Conservation (phyloP, 2,329 filamentous ascomycete species). For the Fusarium kyushuense region DNA sequence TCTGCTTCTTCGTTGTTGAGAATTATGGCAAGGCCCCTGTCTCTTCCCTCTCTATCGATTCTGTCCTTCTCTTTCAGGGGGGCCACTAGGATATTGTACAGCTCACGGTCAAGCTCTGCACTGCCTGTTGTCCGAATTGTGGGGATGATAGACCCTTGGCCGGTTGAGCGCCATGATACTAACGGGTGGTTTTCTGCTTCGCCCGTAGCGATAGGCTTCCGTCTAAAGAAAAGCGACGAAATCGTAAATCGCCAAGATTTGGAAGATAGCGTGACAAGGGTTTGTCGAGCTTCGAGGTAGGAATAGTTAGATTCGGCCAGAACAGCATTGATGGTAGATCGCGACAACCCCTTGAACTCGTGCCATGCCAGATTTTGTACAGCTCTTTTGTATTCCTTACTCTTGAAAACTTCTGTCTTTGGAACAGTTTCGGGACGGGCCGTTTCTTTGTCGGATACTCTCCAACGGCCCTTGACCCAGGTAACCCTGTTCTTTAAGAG, state of each 20-base stretch:
- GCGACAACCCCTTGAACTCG: slow-evolving; percentile 81
- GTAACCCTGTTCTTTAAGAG: slow-evolving; percentile 77
- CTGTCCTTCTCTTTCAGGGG: slow-evolving; percentile 63
- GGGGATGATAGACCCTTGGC: slow-evolving; percentile 68
- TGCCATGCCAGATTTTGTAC: slow-evolving; percentile 75
- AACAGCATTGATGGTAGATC: slow-evolving; percentile 80
- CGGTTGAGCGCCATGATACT: slow-evolving; percentile 70
- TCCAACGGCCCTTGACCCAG: slow-evolving; percentile 78
- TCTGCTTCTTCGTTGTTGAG: slow-evolving; percentile 72
- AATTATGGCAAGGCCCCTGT: slow-evolving; percentile 64
- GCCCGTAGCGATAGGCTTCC: slow-evolving; percentile 66
- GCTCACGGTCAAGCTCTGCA: slow-evolving; percentile 71
- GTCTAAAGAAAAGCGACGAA: slow-evolving; percentile 75
- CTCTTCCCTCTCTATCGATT: slow-evolving; percentile 61
- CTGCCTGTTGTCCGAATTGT: slow-evolving; percentile 75
- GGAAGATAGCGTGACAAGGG: slow-evolving; percentile 74
- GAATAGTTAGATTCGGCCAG: slow-evolving; percentile 85
- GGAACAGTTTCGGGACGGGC: slow-evolving; percentile 59
- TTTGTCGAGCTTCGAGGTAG: slow-evolving; percentile 77
- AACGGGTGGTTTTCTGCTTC: slow-evolving; percentile 72
- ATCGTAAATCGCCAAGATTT: slow-evolving; percentile 84
- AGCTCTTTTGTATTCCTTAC: slow-evolving; percentile 74
- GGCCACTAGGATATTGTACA: slow-evolving; percentile 68
- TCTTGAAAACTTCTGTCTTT: slow-evolving; percentile 75
- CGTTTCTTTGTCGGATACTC: slow-evolving; percentile 56